Conservation (phyloP, 1,284 basidiomycete species). For the Tetrapyrgos nigripes region DNA sequence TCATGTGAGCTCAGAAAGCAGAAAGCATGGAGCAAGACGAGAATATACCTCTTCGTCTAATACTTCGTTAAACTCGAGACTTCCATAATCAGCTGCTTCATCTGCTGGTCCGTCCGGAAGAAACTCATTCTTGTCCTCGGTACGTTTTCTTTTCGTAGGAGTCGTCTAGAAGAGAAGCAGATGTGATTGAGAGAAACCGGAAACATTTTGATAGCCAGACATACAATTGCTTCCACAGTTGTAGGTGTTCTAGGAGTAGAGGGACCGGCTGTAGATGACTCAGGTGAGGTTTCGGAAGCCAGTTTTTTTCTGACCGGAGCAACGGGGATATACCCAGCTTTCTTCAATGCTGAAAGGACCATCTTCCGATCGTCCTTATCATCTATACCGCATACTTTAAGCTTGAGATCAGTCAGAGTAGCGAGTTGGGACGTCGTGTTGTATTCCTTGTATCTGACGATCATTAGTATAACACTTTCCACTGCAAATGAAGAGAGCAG, state of each 20-base stretch:
- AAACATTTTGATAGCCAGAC: no score
- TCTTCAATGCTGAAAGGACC: slow-evolving; percentile 68
- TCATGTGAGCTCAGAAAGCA: background rate
- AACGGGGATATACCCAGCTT: slow-evolving; percentile 56
- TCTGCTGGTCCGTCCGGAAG: slow-evolving; percentile 59
- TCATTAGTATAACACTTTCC: slow-evolving; percentile 14
- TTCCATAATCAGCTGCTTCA: slow-evolving; percentile 55
- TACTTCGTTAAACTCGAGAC: slow-evolving; percentile 75
- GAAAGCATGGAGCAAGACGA: background rate
- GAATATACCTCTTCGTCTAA: slow-evolving; percentile 67
- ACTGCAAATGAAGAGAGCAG: slow-evolving; percentile 15
- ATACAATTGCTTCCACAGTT: slow-evolving; percentile 31
- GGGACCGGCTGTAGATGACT: slow-evolving; percentile 28
- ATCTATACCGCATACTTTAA: slow-evolving; percentile 62
- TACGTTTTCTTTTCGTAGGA: slow-evolving; percentile 55
- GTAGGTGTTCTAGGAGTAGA: slow-evolving; percentile 24
- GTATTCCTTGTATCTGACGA: slow-evolving; percentile 73
- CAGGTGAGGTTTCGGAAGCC: background rate
- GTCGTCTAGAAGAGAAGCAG: slow-evolving; percentile 38
- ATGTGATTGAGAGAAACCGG: background rate
- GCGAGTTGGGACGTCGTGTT: slow-evolving; percentile 68
- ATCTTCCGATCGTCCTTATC: slow-evolving; percentile 75
- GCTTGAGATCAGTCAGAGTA: slow-evolving; percentile 63
- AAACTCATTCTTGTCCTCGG: slow-evolving; percentile 61
- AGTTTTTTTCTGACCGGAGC: background rate